Evolutionary conservation across 75 land plant genomes (phyloP), one percentile per base, ranked within the genome.

Genomic region (Pseudotsuga menziesii): DNA sequence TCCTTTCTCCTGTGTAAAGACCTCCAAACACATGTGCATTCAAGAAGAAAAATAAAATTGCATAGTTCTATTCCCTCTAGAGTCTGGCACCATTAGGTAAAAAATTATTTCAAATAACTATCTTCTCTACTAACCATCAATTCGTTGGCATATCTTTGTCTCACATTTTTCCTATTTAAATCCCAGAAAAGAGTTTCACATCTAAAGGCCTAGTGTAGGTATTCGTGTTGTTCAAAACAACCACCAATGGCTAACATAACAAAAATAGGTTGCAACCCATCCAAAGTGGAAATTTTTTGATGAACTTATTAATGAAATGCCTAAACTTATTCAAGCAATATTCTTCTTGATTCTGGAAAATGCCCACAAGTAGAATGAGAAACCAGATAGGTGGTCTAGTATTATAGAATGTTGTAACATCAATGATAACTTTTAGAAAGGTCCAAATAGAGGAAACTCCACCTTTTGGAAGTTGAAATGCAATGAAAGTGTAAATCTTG

Each of bases 1-100:
- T 89, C 85, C 78, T 84, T 80, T 82, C 88, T 19, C 73, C 89
- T 78, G 76, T 35, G 36, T 35, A 35, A 35, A 35, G 36, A 35
- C 36, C 36, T 2, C 36, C 22, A 36, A 66, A 66, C 36, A 17
- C 39, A 36, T 66, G 44, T 16, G 17, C 4, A 5, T 66, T 36
- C 12, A 23, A 32, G 17, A 4, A 12, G 4, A 11, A 14, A 26
- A 62, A 13, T 23, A 35, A 11, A 2, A 12, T 19, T 14, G 66
- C 4, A 62, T 23, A 62, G 29, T 62, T 62, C 29, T 62, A 27
- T 62, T 14, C 29, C 35, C 26, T 27, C 63, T 25, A 27, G 4
- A 61, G 63, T 2, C 25, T 14, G 8, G 32, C 29, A 25, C 5
- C 23, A 23, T 61, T 61, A 27, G 11, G 13, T 61, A 61, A 27